phyloP scores from a whole-genome alignment of 2,329 filamentous ascomycete genomes.

The Metarhizium album region DNA sequence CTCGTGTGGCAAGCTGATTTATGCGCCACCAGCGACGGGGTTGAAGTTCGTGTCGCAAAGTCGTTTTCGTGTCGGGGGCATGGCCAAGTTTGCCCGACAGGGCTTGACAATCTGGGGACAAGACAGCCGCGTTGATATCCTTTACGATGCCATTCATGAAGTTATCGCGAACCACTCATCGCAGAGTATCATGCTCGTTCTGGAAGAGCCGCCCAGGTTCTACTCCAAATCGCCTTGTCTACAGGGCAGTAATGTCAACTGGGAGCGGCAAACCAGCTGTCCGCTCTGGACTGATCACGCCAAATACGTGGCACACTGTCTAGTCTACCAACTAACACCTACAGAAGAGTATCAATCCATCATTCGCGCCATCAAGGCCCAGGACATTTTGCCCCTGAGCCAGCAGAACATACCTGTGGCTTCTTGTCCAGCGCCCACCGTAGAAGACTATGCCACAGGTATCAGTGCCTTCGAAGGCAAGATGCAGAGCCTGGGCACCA shows the following conservation, averaged over 20 bases:
- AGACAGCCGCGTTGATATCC: slow-evolving; percentile 32
- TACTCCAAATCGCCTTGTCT: slow-evolving; percentile 20
- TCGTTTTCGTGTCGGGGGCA: slow-evolving; percentile 11
- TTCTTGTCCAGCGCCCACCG: neutral
- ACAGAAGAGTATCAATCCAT: slow-evolving; percentile 6
- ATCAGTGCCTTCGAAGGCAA: slow-evolving; percentile 23
- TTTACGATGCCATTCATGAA: slow-evolving; percentile 37
- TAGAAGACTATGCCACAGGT: slow-evolving; percentile 12
- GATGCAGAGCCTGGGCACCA: slow-evolving; percentile 13
- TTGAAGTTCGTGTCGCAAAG: slow-evolving; percentile 35
- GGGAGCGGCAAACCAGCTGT: slow-evolving; percentile 21
- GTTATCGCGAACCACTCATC: slow-evolving; percentile 26
- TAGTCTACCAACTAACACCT: slow-evolving; percentile 28
- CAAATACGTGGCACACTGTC: slow-evolving; percentile 27
- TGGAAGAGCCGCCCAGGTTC: slow-evolving; percentile 40
- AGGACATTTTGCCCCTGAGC: slow-evolving; percentile 15
- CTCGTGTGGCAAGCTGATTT: slow-evolving; percentile 39
- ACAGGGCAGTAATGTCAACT: slow-evolving; percentile 7
- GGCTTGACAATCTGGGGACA: slow-evolving; percentile 24
- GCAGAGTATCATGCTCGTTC: slow-evolving; percentile 36
- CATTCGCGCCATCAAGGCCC: slow-evolving; percentile 13
- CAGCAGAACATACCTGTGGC: slow-evolving; percentile 13
- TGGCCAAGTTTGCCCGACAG: slow-evolving; percentile 33
- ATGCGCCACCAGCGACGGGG: slow-evolving; percentile 14
- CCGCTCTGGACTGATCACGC: slow-evolving; percentile 17